Conservation (phyloP, 768 basidiomycete species). For the Galerina sulciceps region DNA sequence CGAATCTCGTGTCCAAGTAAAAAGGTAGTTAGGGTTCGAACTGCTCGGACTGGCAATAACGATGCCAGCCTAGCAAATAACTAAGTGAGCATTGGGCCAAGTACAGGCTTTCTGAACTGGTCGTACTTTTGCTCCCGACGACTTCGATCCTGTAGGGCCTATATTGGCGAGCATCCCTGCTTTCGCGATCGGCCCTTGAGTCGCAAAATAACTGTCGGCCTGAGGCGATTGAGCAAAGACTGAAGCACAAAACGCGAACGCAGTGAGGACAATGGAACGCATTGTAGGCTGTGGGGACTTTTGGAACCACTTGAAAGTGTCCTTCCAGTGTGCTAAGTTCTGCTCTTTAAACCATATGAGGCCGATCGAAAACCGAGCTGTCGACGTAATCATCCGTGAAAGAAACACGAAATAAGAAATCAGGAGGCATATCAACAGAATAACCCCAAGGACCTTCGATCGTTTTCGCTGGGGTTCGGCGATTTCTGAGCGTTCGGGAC, state of each 20-base stretch:
- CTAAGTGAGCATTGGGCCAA: conserved; percentile 12
- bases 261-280: conserved; percentile 35
- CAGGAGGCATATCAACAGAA: no score
- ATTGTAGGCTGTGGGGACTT: conserved; percentile 18
- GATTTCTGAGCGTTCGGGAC: no score
- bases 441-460: no score
- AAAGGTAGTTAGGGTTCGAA: conserved; percentile 66
- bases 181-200: conserved; percentile 64
- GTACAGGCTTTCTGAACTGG: not conserved
- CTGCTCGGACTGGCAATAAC: conserved; percentile 64
- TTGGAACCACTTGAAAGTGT: no score
- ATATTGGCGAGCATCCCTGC: conserved; percentile 76
- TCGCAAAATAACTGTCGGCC: conserved; percentile 56
- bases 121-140: conserved; percentile 54
- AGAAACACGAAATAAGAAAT: no score
- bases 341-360: no score
- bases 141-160: conserved; percentile 58
- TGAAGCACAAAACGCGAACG: conserved; percentile 26
- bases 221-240: conserved; percentile 28
- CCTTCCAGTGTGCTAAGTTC: no score
- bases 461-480: no score
- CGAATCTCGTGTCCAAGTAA: conserved; percentile 78
- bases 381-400: no score
- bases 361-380: no score
- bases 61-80: conserved; percentile 47